Percentiles rank a stretch among this genome's conserved stretches.
Evolutionary conservation across 2,329 filamentous ascomycete genomes (phyloP).

Genomic region (Monosporascus sp.): DNA sequence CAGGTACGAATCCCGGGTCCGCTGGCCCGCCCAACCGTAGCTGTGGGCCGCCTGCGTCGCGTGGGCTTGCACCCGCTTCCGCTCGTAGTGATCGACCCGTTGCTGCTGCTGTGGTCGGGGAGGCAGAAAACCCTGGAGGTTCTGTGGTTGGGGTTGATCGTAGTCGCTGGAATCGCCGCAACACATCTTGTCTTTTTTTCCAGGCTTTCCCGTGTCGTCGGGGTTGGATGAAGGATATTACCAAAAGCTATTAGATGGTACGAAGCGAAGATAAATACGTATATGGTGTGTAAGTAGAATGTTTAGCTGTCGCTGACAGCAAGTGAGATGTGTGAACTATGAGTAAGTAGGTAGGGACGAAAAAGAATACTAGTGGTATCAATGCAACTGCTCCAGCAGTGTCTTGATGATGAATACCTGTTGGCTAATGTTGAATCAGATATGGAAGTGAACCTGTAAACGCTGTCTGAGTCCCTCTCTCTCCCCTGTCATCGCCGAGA

Average conservation of each 20-base stretch:
- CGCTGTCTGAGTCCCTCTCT: neutral
- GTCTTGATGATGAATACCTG: neutral
- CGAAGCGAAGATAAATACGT: neutral
- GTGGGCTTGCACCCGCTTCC: conserved; percentile 6
- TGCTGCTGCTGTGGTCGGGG: neutral
- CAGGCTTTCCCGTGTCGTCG: neutral
- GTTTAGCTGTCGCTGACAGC: neutral
- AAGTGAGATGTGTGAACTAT: neutral
- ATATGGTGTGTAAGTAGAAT: neutral
- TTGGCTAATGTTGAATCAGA: neutral
- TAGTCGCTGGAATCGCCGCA: conserved; percentile 9
- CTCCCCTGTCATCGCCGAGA: neutral
- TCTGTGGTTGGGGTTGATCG: conserved; percentile 2
- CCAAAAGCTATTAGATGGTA: neutral
- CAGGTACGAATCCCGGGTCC: conserved; percentile 11
- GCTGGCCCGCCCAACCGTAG: conserved; percentile 15
- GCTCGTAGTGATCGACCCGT: conserved; percentile 1
- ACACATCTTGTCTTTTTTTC: conserved; percentile 7
- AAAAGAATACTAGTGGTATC: neutral
- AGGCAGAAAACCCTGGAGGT: neutral
- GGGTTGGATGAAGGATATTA: neutral
- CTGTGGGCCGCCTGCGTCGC: conserved; percentile 11
- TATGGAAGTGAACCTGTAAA: neutral
- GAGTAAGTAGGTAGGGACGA: neutral
- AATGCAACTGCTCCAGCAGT: neutral